Conservation (phyloP, 2,329 filamentous ascomycete species). For the Ceratocystis papillata region DNA sequence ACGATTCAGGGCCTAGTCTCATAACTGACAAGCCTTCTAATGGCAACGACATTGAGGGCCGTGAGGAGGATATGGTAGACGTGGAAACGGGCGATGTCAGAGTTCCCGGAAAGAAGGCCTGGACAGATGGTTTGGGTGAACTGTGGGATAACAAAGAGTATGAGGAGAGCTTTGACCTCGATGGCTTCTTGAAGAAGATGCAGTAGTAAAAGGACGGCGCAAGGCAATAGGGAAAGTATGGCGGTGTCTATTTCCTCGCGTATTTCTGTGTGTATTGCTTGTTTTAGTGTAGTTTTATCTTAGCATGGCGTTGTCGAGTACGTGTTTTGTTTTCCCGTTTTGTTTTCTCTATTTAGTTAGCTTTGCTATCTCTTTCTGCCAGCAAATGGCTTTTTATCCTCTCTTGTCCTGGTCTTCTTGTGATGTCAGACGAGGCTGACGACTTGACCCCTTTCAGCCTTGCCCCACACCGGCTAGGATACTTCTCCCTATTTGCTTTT, state of each 20-base stretch:
- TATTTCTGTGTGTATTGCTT: conserved; percentile 10
- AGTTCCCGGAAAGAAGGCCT: conserved; percentile 92
- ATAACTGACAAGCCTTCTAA: conserved; percentile 42
- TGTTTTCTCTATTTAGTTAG: neutral
- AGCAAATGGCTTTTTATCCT: neutral
- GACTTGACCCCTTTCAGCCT: neutral
- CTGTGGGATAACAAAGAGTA: conserved; percentile 97
- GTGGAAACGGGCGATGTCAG: conserved; percentile 86
- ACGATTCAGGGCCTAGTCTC: conserved; percentile 60
- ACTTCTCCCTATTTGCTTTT: neutral
- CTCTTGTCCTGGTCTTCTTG: neutral
- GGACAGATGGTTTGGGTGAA: conserved; percentile 88
- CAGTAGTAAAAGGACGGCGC: conserved; percentile 45
- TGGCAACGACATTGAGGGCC: conserved; percentile 41
- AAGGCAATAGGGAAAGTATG: neutral
- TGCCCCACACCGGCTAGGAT: conserved; percentile 1
- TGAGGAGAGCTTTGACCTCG: conserved; percentile 93
- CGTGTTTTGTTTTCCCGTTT: conserved; percentile 1
- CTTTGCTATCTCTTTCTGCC: neutral
- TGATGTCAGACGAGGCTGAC: conserved; percentile 16
- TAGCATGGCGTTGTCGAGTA: conserved; percentile 18
- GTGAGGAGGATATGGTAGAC: conserved; percentile 82
- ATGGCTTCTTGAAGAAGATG: conserved; percentile 93
- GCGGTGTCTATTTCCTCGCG: neutral
- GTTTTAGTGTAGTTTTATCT: conserved; percentile 7